phyloP scores from a whole-genome alignment of 2,329 filamentous ascomycete genomes.

The Fusarium coicis region DNA sequence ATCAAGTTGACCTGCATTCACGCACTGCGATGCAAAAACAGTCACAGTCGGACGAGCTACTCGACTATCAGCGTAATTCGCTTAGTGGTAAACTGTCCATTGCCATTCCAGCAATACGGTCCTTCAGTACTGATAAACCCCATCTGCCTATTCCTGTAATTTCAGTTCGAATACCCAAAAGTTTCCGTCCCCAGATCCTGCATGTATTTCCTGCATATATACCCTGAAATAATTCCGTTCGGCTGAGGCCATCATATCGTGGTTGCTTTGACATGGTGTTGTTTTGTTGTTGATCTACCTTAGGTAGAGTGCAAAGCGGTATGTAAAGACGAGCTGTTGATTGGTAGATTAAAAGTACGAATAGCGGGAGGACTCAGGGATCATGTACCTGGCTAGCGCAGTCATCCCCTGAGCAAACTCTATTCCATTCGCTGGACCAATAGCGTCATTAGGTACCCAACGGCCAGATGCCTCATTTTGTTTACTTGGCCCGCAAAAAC shows the following conservation, averaged over 20 bases:
- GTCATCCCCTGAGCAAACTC: slow-evolving; percentile 13
- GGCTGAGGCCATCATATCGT: neutral
- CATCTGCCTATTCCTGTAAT: neutral
- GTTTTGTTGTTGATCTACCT: neutral
- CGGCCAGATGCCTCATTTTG: neutral
- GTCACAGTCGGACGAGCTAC: neutral
- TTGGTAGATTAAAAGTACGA: slow-evolving; percentile 5
- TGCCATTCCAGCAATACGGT: slow-evolving; percentile 23
- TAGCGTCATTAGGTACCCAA: neutral
- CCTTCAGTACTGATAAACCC: neutral
- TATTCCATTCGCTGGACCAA: neutral
- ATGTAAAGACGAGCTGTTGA: slow-evolving; percentile 18
- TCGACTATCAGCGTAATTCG: slow-evolving; percentile 15
- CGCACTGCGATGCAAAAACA: neutral
- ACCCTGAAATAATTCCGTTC: neutral
- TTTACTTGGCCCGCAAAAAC: neutral
- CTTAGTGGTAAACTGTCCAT: slow-evolving; percentile 34
- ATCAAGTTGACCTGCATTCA: neutral
- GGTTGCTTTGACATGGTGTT: neutral
- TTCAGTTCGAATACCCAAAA: neutral
- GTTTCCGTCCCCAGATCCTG: slow-evolving; percentile 30
- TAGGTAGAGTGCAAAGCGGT: neutral
- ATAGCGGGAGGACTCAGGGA: slow-evolving; percentile 1
- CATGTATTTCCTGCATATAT: neutral
- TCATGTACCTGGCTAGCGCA: slow-evolving; percentile 30